Evolutionary conservation across 441 rosid species (phyloP).

Genomic region (Brassica balearica): DNA sequence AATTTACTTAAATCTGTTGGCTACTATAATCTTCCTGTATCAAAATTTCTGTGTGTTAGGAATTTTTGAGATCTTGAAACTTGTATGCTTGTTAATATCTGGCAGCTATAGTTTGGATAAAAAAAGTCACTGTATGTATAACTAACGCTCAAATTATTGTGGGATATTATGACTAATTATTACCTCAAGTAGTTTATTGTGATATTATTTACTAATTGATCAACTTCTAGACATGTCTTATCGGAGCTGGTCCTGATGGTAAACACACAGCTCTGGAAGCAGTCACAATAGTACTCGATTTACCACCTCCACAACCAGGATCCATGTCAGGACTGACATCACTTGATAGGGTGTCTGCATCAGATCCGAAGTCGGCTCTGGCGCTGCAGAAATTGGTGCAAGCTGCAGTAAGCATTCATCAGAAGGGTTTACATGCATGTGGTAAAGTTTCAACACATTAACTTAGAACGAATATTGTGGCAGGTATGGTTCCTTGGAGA

Average conservation of each 20-base stretch:
- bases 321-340: constrained; percentile 91
- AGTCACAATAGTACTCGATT: constrained; percentile 98
- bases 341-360: constrained; percentile 92
- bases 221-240: constrained; percentile 87
- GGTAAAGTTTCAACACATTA: constrained; percentile 23
- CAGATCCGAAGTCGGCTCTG: constrained; percentile 98
- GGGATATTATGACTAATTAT: constrained; percentile 20
- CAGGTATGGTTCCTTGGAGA: constrained; percentile 99
- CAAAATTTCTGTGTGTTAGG: not conserved
- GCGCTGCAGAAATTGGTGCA: constrained; percentile 98
- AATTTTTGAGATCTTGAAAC: constrained; percentile 23
- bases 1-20: constrained; percentile 3
- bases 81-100: constrained; percentile 28
- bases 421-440: constrained; percentile 28
- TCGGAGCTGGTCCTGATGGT: constrained; percentile 99
- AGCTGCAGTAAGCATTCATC: constrained; percentile 86
- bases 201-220: constrained; percentile 23
- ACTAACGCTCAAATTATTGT: constrained; percentile 19
- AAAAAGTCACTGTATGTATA: not conserved
- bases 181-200: constrained; percentile 18
- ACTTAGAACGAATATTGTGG: constrained; percentile 15
- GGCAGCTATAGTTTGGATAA: constrained; percentile 16
- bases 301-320: constrained; percentile 99
- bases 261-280: constrained; percentile 99
- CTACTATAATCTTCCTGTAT: constrained; percentile 19